These are phyloP conservation scores for Amanita pallidorosea DNA, from an alignment of 768 basidiomycete species.

Conservation along the genomic window DNA sequence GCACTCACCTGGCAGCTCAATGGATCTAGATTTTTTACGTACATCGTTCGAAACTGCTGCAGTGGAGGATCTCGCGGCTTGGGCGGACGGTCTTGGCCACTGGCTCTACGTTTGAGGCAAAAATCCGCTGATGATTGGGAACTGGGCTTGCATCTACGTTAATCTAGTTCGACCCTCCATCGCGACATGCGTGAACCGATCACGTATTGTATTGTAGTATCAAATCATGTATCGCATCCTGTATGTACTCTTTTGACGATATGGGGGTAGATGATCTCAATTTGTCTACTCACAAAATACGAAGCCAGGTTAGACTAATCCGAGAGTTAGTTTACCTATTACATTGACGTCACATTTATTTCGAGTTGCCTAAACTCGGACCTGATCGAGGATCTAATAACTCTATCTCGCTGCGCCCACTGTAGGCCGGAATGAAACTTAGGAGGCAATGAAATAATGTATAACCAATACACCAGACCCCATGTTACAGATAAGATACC, in stretches of 20 bases:
- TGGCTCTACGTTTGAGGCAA: conserved; percentile 49
- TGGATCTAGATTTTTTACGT: conserved; percentile 22
- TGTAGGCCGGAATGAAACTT: background rate
- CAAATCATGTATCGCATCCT: background rate
- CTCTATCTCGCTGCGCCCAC: background rate
- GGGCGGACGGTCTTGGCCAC: conserved; percentile 42
- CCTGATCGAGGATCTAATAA: conserved; percentile 4
- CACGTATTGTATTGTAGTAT: background rate
- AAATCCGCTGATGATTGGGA: background rate
- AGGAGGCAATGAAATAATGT: background rate
- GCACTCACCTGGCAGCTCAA: conserved; percentile 12
- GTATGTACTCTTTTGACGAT: background rate
- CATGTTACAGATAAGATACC: conserved; percentile 3
- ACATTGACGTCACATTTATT: conserved; percentile 2
- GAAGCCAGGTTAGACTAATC: background rate
- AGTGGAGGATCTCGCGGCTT: conserved; percentile 33
- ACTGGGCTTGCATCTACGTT: conserved; percentile 3
- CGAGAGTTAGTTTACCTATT: background rate
- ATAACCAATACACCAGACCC: background rate
- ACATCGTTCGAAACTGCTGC: conserved; percentile 32
- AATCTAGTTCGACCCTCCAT: background rate
- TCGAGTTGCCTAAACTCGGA: background rate
- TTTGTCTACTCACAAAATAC: too few relatives aligned
- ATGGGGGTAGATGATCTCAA: too few relatives aligned
- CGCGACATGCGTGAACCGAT: background rate